phyloP scores from a whole-genome alignment of 2,329 filamentous ascomycete species.

The Cladosporium sp. region DNA sequence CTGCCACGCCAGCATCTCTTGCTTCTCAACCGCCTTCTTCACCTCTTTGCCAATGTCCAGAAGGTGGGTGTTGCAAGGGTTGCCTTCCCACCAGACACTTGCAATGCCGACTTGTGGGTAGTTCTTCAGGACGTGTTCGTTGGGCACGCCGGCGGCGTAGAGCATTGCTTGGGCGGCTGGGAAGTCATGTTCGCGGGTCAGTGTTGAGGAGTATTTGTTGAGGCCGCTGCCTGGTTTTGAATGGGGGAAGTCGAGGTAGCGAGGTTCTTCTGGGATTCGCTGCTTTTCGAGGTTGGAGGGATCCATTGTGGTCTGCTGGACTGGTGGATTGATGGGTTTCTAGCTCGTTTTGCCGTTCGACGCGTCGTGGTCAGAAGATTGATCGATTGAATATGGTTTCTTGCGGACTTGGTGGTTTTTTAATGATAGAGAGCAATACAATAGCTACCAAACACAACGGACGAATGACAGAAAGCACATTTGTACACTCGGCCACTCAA shows the following conservation, averaged over 20 bases:
- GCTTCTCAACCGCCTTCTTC: slow-evolving; percentile 75
- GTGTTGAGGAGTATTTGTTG: slow-evolving; percentile 80
- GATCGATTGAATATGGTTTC: neutral
- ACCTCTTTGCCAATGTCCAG: slow-evolving; percentile 84
- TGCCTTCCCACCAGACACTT: slow-evolving; percentile 96
- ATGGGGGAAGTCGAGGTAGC: slow-evolving; percentile 60
- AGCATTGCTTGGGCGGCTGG: slow-evolving; percentile 95
- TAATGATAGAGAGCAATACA: neutral
- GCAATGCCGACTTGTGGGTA: slow-evolving; percentile 88
- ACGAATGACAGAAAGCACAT: slow-evolving; percentile 16
- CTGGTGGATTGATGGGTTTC: neutral
- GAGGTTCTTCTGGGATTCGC: slow-evolving; percentile 44
- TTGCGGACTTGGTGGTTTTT: neutral
- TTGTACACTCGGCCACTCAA: slow-evolving; percentile 12
- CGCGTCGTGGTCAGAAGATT: neutral
- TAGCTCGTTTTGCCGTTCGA: neutral
- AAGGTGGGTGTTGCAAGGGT: slow-evolving; percentile 81
- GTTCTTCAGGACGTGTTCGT: slow-evolving; percentile 81
- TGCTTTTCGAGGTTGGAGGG: slow-evolving; percentile 39
- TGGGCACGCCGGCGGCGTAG: slow-evolving; percentile 85
- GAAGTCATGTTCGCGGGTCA: slow-evolving; percentile 85
- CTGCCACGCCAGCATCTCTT: slow-evolving; percentile 91
- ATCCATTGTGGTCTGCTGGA: slow-evolving; percentile 34
- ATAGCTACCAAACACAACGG: slow-evolving; percentile 1
- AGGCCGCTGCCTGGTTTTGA: slow-evolving; percentile 59